phyloP scores from a whole-genome alignment of 495 filamentous ascomycete genomes.

The Cladorrhinum samala region DNA sequence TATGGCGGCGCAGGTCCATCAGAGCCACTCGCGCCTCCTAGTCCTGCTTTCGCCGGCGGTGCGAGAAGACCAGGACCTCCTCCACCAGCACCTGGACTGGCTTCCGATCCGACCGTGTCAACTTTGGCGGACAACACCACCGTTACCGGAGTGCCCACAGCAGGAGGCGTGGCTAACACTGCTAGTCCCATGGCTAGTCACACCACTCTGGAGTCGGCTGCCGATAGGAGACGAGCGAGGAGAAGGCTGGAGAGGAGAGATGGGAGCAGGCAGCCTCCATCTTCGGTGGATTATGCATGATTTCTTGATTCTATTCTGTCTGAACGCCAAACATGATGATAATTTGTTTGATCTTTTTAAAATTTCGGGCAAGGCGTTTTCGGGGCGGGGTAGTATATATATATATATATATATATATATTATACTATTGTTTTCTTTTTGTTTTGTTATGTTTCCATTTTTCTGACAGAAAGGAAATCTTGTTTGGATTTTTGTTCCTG shows the following conservation, averaged over 20 bases:
- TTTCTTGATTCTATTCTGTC: not conserved
- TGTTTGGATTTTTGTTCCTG: not conserved
- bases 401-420: not conserved
- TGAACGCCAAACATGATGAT: not conserved
- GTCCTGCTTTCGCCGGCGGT: constrained; percentile 35
- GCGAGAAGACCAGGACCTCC: constrained; percentile 38
- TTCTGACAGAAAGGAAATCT: no score
- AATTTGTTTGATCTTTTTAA: not conserved
- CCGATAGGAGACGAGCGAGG: constrained; percentile 38
- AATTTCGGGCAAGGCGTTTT: not conserved
- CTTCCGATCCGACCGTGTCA: constrained; percentile 33
- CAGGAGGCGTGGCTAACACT: constrained; percentile 10
- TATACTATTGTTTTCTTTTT: constrained; percentile 26
- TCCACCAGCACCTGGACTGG: constrained; percentile 15
- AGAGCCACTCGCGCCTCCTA: constrained; percentile 32
- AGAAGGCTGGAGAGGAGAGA: constrained; percentile 44
- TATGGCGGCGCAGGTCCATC: constrained; percentile 1
- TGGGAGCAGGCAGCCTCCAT: constrained; percentile 21
- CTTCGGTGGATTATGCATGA: constrained; percentile 41
- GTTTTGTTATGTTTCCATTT: no score
- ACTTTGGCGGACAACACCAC: constrained; percentile 22
- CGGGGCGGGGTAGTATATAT: not conserved
- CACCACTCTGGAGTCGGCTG: constrained; percentile 23
- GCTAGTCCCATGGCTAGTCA: constrained; percentile 28
- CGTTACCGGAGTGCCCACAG: constrained; percentile 8